A percentile compares a stretch with the other conserved stretches of the same genome.
These are phyloP conservation scores for Trichoderma oligosporum DNA, from an alignment of 2,329 filamentous ascomycete genomes.

Conservation along the genomic window DNA sequence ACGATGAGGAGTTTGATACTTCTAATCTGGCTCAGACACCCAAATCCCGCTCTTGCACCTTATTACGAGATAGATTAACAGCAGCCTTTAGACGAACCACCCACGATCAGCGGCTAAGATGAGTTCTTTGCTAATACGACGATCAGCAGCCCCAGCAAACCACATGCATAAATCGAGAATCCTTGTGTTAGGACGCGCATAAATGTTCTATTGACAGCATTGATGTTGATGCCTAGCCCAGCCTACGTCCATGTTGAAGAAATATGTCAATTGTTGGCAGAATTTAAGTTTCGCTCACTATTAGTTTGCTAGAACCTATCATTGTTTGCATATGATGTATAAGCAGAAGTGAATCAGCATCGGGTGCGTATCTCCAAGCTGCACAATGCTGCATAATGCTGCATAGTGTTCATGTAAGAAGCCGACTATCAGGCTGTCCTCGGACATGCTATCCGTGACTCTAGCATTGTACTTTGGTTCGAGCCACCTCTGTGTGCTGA, in stretches of 20 bases:
- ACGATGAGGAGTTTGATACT: conserved; percentile 6
- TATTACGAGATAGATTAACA: background rate
- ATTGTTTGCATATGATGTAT: background rate
- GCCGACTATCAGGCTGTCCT: background rate
- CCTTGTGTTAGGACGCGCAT: background rate
- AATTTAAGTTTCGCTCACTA: background rate
- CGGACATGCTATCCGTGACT: background rate
- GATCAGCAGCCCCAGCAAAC: background rate
- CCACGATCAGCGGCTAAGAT: background rate
- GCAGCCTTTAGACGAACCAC: background rate
- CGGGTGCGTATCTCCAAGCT: background rate
- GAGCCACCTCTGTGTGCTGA: background rate
- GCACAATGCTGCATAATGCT: background rate
- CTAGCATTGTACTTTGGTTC: background rate
- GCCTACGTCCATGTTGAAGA: no score
- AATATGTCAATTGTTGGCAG: no score
- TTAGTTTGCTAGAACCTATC: background rate
- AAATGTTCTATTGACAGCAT: background rate
- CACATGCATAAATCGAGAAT: background rate
- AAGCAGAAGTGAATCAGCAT: background rate
- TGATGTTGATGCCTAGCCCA: background rate
- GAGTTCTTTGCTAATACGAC: background rate
- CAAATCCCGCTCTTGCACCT: background rate
- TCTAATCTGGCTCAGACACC: background rate
- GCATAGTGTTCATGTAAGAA: no score